Evolutionary conservation across 2,329 filamentous ascomycete species (phyloP), one percentile per base, ranked within the genome.

Genomic region (Westerdykella ornata): DNA sequence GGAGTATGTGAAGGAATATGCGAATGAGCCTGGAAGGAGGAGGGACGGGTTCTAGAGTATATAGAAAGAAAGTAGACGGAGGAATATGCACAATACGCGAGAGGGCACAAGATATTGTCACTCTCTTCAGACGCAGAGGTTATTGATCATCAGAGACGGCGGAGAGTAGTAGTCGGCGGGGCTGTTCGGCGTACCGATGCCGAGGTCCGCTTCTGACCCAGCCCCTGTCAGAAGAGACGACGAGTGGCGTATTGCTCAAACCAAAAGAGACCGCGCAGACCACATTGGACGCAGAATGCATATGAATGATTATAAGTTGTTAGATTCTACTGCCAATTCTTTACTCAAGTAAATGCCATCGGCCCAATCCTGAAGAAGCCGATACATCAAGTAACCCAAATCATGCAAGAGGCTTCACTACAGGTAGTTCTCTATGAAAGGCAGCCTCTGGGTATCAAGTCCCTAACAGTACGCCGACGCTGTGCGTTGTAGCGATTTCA

Each of bases 111-210:
- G 12, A 26, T 7, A 26, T 26, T 9, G 22, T 20, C 4, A 35
- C 33, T 13, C 8, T 7, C 22, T 26, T 11, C 8, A 7, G 22
- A 26, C 12, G 31, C 14, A 33, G 14, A 16, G 9, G 19, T 7
- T 20, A 36, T 36, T 36, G 34, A 36, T 36, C 34, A 36, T 14
- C 34, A 36, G 17, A 31, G 26, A 18, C 39, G 16, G 12, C n/a
- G 38, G 37, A 30, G 26, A 11, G 14, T 22, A 14, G 33, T n/a
- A 33, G 4, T 14, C 30, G 30, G 30, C 30, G 30, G 30, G 30
- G 30, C 16, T 26, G 22, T 9, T 33, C 30, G 30, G 30, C 14
- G 9, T 33, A 33, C 30, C 30, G 30, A 33, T 33, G 30, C 30
- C 30, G 30, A 33, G 30, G 30, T 33, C 30, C 16, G 30, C n/a